Percentiles rank a stretch among this genome's conserved stretches.
These are phyloP conservation scores for Abrus pulchellus DNA, from an alignment of 306 rosid species.

Conservation along the genomic window DNA sequence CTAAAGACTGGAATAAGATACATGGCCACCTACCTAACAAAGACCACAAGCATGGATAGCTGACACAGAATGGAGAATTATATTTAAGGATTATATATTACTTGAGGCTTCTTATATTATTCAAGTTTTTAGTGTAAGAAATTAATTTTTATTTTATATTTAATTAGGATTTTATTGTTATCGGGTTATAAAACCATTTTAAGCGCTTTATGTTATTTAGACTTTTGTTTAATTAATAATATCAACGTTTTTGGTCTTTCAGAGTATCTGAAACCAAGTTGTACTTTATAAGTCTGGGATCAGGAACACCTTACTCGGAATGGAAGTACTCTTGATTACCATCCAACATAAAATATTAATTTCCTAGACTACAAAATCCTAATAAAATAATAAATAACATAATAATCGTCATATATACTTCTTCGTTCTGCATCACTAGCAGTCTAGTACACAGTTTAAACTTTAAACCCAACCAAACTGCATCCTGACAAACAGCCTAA, in stretches of 20 bases:
- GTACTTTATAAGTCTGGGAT: neutral
- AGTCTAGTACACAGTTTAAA: neutral
- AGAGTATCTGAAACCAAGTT: constrained; percentile 8
- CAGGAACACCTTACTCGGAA: neutral
- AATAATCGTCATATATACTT: neutral
- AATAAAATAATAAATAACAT: neutral
- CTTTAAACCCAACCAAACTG: constrained; percentile 25
- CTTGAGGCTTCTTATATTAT: neutral
- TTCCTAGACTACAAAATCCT: neutral
- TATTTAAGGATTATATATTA: neutral
- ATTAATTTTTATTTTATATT: neutral
- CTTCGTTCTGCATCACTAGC: constrained; percentile 10
- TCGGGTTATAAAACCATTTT: neutral
- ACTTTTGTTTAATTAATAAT: neutral
- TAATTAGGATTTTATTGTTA: neutral
- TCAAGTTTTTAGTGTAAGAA: neutral
- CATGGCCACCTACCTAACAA: neutral
- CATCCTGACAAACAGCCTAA: neutral
- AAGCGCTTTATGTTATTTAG: neutral
- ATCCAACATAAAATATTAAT: neutral
- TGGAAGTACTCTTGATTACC: neutral
- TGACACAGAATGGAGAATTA: neutral
- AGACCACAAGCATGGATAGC: constrained; percentile 5
- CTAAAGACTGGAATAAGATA: constrained; percentile 12
- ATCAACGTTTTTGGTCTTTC: neutral